Conservation (phyloP, 2,329 filamentous ascomycete genomes). For the Aureobasidium sp. region DNA sequence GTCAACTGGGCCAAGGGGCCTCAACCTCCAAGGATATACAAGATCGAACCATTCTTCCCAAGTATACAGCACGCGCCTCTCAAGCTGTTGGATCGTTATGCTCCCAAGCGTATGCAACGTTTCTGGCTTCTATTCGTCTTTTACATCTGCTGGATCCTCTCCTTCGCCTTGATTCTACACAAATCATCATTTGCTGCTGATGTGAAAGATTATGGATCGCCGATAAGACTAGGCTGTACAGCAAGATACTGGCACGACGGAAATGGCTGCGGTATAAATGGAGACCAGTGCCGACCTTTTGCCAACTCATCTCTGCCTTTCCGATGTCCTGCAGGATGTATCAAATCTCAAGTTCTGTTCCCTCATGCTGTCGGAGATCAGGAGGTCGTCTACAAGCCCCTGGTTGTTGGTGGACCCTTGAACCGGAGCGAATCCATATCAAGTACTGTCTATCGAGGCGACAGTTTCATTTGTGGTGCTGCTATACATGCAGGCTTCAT, state of each 20-base stretch:
- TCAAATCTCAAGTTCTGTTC: slow-evolving; percentile 57
- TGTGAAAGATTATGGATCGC: slow-evolving; percentile 60
- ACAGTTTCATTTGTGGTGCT: slow-evolving; percentile 79
- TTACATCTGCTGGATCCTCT: slow-evolving; percentile 60
- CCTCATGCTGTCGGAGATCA: slow-evolving; percentile 66
- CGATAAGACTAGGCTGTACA: slow-evolving; percentile 59
- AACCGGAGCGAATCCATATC: slow-evolving; percentile 31
- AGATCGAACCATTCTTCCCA: slow-evolving; percentile 52
- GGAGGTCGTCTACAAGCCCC: slow-evolving; percentile 49
- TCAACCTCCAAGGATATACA: slow-evolving; percentile 41
- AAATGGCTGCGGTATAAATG: slow-evolving; percentile 68
- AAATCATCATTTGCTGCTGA: slow-evolving; percentile 53
- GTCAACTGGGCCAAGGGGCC: slow-evolving; percentile 43
- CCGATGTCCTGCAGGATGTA: slow-evolving; percentile 66
- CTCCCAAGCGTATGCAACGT: slow-evolving; percentile 54
- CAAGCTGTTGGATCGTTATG: slow-evolving; percentile 52
- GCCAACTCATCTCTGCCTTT: slow-evolving; percentile 63
- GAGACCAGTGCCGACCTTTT: slow-evolving; percentile 68
- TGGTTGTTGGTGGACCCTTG: slow-evolving; percentile 49
- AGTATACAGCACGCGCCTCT: slow-evolving; percentile 60
- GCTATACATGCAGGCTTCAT: slow-evolving; percentile 80
- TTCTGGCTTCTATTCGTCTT: slow-evolving; percentile 53
- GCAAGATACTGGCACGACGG: slow-evolving; percentile 62
- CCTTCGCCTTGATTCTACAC: slow-evolving; percentile 62
- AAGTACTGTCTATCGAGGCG: slow-evolving; percentile 68